Conservation (phyloP, 2,329 filamentous ascomycete species). For the Purpureocillium lavendulum region DNA sequence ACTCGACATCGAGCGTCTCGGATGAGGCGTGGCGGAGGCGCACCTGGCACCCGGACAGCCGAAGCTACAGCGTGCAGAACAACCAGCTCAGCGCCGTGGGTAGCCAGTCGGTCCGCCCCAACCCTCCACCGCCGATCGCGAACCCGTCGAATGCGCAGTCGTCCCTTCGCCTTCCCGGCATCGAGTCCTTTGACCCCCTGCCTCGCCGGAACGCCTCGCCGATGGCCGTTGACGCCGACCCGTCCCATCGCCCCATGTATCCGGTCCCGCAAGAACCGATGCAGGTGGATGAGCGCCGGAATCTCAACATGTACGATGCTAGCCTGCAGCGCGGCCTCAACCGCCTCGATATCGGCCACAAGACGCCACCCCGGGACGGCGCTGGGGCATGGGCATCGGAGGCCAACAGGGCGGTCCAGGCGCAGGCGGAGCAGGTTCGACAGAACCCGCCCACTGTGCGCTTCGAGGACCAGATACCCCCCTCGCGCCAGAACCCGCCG, state of each 20-base stretch:
- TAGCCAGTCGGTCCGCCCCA: slow-evolving; percentile 54
- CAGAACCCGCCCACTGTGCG: slow-evolving; percentile 39
- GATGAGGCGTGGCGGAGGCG: slow-evolving; percentile 76
- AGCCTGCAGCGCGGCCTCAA: slow-evolving; percentile 58
- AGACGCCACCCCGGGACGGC: slow-evolving; percentile 40
- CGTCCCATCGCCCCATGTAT: slow-evolving; percentile 23
- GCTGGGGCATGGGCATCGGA: slow-evolving; percentile 50
- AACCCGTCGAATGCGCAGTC: slow-evolving; percentile 44
- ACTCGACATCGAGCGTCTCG: slow-evolving; percentile 51
- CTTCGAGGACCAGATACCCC: slow-evolving; percentile 40
- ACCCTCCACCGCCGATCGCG: slow-evolving; percentile 40
- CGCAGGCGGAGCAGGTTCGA: slow-evolving; percentile 43
- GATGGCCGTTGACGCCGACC: slow-evolving; percentile 62
- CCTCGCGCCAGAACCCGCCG: slow-evolving; percentile 21
- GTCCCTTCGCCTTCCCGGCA: slow-evolving; percentile 69
- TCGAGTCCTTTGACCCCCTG: slow-evolving; percentile 81
- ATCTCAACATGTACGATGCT: slow-evolving; percentile 54
- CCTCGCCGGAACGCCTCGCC: slow-evolving; percentile 62
- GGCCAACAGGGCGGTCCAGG: slow-evolving; percentile 44
- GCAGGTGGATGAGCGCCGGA: slow-evolving; percentile 37
- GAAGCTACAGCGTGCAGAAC: slow-evolving; percentile 52
- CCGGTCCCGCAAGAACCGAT: slow-evolving; percentile 20
- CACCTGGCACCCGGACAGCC: slow-evolving; percentile 83
- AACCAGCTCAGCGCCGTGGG: slow-evolving; percentile 71
- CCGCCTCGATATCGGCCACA: slow-evolving; percentile 54